A percentile compares a stretch with the other conserved stretches of the same genome.
Evolutionary conservation across 2,329 filamentous ascomycete species (phyloP).

Genomic region (Fusarium sp.): DNA sequence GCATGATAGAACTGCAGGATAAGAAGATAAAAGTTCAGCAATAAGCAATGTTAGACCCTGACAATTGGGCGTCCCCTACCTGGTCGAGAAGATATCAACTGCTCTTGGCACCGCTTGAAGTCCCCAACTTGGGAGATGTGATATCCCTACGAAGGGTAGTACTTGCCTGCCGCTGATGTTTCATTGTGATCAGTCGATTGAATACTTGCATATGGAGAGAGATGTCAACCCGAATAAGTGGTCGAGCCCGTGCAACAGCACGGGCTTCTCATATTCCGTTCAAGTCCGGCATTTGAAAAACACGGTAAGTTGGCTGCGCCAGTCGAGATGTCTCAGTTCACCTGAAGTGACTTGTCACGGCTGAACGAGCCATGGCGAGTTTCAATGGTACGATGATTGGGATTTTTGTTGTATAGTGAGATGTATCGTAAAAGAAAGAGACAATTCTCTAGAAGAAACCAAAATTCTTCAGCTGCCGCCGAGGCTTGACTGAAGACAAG

Average conservation of each 20-base stretch:
- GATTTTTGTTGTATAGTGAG: background rate
- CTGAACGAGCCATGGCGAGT: conserved; percentile 16
- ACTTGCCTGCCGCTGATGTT: conserved; percentile 2
- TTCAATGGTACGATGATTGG: conserved; percentile 9
- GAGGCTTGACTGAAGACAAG: background rate
- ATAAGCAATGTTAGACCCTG: conserved; percentile 3
- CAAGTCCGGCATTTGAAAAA: conserved; percentile 17
- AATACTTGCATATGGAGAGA: background rate
- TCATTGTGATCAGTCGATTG: conserved; percentile 9
- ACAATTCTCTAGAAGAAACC: background rate
- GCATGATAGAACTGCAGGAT: conserved; percentile 6
- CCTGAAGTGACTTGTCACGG: conserved; percentile 22
- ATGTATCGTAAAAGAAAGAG: conserved; percentile 1
- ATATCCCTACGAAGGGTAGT: conserved; percentile 11
- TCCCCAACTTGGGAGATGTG: background rate
- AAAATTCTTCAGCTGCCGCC: conserved; percentile 4
- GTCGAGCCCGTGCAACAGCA: conserved; percentile 1
- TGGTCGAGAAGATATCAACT: conserved; percentile 7
- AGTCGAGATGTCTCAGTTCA: conserved; percentile 21
- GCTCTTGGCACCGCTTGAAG: background rate
- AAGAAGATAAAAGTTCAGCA: background rate
- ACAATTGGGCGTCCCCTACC: background rate
- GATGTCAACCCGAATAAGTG: conserved; percentile 2
- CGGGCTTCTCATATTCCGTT: conserved; percentile 4
- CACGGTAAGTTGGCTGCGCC: conserved; percentile 10